Base-by-base conservation (phyloP, 73 alveolate species). In the Paramecium biaurelia region DNA sequence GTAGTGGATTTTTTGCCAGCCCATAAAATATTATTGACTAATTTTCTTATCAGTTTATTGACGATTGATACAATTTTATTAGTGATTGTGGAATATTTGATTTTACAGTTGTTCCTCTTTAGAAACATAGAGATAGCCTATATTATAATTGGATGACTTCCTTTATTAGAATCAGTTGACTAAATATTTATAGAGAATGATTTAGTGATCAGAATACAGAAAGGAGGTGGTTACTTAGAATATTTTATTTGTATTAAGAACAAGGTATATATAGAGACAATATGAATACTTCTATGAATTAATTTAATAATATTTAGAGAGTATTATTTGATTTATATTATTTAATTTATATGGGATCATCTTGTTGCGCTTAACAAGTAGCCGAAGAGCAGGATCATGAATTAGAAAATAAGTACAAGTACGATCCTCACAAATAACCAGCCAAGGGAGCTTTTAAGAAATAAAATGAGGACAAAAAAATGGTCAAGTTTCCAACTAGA, bases 401-500 rank as follows among this genome's bases (percentile, higher is more conserved):
- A 20, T 7, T 72, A 20, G 56, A 72, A 37, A 72, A 72, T 42
- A 72, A 72, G 34, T 72, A 72, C 58, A 72, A 79, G 56, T 79
- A 79, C 56, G 90, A 79, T 79, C 90, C 90, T 37, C 9, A 41
- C 26, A 79, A 79, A 63, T 47, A 79, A 45, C 90, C 90, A 41
- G 26, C 26, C 15, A 79, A 79, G 90, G 90, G 90, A 42, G 90
- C 90, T 18, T 45, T 79, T 24, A 32, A 79, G 30, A 42, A 79
- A 79, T 72, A 34, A 35, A 35, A 37, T 72, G 86, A 79, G 7
- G 90, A 79, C 12, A 79, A 79, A 63, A 79, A 79, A 79, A 43
- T 79, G 35, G 90, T 79, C 76, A 79, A 79, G 56, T 79, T 79
- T 79, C 90, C 90, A 24, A 79, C 90, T 1, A 38, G 74, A 47